Base-by-base conservation (phyloP, 768 basidiomycete species). In the Pulveroboletus sp. region DNA sequence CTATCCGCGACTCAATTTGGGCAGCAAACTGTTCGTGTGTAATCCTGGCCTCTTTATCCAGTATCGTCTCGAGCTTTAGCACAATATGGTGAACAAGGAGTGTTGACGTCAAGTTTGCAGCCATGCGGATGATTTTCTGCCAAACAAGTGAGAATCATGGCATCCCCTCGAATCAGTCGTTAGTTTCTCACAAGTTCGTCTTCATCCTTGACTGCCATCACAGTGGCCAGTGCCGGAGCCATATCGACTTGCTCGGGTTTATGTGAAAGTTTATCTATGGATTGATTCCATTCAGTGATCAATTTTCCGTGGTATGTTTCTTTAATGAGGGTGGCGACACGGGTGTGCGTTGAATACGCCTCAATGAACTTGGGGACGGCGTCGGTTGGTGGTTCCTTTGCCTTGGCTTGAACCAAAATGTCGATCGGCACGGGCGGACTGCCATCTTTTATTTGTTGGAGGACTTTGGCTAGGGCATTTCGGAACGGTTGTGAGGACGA, bases 31-130 rank as follows among this genome's bases (percentile, higher is more conserved):
- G 76, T 56, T 94, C 91, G 61, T 99, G 95, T 0, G 90, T 79
- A 25, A 97, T 87, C 65, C 90, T 91, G 35, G 89, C 83, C 63
- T 94, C 93, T 57, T 85, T 83, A 69, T 99, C 95, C 29, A 98
- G 76, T 62, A 97, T 94, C 4, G 82, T 80, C 68, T 94, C 91
- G 58, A 98, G 76, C 67, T 88, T 94, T 32, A 85, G 77, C 20
- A 89, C 86, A 37, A 97, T 88, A 65, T 95, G 86, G 59, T 94
- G 77, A 47, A 82, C 77, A 53, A 98, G 79, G 13, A 97, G 74
- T 0, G 92, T 93, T 16, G 90, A 90, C 1, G 91, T 94, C 40
- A 97, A 70, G 52, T 74, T 78, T 5, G 89, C 79, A 14, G 93
- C 90, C 0, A 72, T 82, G 56, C 87, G 81, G 14, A 84, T 79